Evolutionary conservation across 441 rosid genomes (phyloP).

Genomic region (Euphorbia schlechtendalii): DNA sequence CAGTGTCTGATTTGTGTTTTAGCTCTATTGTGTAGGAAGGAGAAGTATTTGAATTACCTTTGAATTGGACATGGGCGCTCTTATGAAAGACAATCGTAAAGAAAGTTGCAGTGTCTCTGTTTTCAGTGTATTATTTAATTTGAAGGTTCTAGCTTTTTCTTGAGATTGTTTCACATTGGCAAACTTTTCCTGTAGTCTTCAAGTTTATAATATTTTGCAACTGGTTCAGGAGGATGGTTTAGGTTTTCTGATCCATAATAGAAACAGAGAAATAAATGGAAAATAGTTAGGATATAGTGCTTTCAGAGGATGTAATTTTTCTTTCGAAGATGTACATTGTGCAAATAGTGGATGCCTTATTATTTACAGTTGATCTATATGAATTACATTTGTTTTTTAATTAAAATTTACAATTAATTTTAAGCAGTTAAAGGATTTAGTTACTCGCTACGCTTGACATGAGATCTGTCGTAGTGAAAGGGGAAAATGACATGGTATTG

Average conservation of each 20-base stretch:
- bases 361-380: conserved; percentile 1
- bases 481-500: too few species aligned
- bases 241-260: neutral
- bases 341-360: neutral
- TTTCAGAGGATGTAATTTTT: too few species aligned
- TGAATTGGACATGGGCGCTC: too few species aligned
- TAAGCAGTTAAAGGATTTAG: neutral
- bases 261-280: neutral
- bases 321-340: too few species aligned
- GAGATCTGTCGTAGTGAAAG: neutral
- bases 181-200: neutral
- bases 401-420: neutral
- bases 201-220: neutral
- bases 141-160: too few species aligned
- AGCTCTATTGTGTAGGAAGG: neutral
- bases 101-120: too few species aligned
- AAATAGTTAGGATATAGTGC: neutral
- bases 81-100: too few species aligned
- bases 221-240: neutral
- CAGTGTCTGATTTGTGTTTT: neutral
- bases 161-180: too few species aligned
- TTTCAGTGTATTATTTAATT: neutral
- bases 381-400: too few species aligned
- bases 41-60: too few species aligned
- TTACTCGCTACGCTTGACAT: neutral